Percentiles rank a stretch among this genome's conserved stretches.
Evolutionary conservation across 2,329 filamentous ascomycete species (phyloP).

Genomic region (Periconia macrospinosa): DNA sequence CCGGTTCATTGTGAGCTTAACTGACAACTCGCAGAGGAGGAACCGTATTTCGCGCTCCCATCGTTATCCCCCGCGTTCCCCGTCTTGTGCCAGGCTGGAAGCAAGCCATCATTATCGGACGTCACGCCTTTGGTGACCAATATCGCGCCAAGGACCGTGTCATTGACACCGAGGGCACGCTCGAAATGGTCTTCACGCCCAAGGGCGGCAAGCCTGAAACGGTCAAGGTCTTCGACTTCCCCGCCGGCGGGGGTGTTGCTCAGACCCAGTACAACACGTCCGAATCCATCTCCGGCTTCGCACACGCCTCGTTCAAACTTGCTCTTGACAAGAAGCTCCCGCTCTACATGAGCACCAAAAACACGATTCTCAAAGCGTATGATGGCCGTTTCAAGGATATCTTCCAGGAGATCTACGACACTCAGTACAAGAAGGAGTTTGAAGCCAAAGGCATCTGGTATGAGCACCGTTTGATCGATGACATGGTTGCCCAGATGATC

Average conservation of each 20-base stretch:
- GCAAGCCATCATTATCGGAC: slow-evolving; percentile 98
- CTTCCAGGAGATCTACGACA: slow-evolving; percentile 95
- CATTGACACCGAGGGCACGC: slow-evolving; percentile 78
- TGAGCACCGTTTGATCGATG: slow-evolving; percentile 97
- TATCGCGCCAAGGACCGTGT: slow-evolving; percentile 95
- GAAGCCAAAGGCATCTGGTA: slow-evolving; percentile 96
- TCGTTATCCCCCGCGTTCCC: slow-evolving; percentile 91
- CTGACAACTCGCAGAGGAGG: slow-evolving; percentile 62
- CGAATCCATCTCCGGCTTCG: slow-evolving; percentile 92
- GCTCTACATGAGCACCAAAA: slow-evolving; percentile 99
- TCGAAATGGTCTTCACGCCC: slow-evolving; percentile 94
- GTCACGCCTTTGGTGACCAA: slow-evolving; percentile 97
- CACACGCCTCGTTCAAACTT: slow-evolving; percentile 95
- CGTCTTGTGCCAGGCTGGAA: slow-evolving; percentile 96
- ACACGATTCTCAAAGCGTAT: slow-evolving; percentile 99
- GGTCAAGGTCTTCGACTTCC: slow-evolving; percentile 90
- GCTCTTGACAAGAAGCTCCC: slow-evolving; percentile 84
- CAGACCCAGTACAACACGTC: slow-evolving; percentile 99
- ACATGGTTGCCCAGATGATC: slow-evolving; percentile 99
- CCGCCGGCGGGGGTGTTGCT: slow-evolving; percentile 80
- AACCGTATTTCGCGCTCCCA: slow-evolving; percentile 98
- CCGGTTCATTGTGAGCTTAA: background rate
- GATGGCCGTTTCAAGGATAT: slow-evolving; percentile 99
- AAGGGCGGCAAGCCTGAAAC: slow-evolving; percentile 76
- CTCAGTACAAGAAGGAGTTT: slow-evolving; percentile 82